Conservation (phyloP, 202 grass and related monocot species). For the Eragrostis tef region DNA sequence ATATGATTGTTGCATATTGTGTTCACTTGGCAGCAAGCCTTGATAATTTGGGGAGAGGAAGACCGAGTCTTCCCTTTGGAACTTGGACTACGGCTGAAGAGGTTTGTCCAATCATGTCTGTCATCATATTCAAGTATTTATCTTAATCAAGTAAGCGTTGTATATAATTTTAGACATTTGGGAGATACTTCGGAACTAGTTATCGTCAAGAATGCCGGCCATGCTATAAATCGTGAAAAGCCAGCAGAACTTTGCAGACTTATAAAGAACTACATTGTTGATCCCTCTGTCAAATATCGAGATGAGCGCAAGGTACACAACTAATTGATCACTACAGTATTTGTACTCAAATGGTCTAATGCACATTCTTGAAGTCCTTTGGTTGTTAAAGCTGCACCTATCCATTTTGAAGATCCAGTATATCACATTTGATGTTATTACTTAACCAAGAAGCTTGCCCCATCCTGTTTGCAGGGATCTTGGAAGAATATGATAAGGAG, state of each 20-base stretch:
- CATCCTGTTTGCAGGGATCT: constrained; percentile 48
- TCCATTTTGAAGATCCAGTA: constrained; percentile 14
- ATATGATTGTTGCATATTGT: constrained; percentile 24
- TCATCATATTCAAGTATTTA: constrained; percentile 29
- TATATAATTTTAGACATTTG: constrained; percentile 71
- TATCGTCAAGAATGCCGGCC: constrained; percentile 70
- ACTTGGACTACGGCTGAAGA: constrained; percentile 70
- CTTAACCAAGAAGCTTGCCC: constrained; percentile 13
- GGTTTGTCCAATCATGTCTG: constrained; percentile 43
- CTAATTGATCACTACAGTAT: background rate
- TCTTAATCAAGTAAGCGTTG: constrained; percentile 28
- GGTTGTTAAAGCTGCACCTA: background rate
- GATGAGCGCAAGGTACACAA: constrained; percentile 52
- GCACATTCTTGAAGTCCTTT: background rate
- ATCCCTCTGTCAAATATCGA: constrained; percentile 49
- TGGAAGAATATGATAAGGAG: constrained; percentile 61
- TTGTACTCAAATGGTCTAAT: background rate
- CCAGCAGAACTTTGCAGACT: constrained; percentile 66
- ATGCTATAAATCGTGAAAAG: constrained; percentile 91
- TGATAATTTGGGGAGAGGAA: constrained; percentile 90
- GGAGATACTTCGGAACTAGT: constrained; percentile 69
- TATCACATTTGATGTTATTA: background rate
- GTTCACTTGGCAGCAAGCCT: constrained; percentile 67
- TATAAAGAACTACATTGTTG: constrained; percentile 60
- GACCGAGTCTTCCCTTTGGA: constrained; percentile 85